A percentile compares a stretch with the other conserved stretches of the same genome.
Conservation (phyloP, 495 filamentous ascomycete species). For the Daldinia bambusicola region DNA sequence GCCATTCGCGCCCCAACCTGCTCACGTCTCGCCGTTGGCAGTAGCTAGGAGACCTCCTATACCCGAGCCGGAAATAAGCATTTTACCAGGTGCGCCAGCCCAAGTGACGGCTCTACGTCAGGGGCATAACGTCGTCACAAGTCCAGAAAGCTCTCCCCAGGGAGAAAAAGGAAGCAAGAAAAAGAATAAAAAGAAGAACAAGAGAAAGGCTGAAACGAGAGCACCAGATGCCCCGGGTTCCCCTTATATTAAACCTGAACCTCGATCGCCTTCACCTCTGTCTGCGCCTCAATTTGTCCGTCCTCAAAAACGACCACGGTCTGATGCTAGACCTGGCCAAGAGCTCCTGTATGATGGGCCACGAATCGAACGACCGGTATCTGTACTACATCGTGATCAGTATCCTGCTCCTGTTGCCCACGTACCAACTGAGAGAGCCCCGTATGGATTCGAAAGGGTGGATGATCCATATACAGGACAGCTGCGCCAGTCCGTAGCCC, state of each 20-base stretch:
- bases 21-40: conserved; percentile 80
- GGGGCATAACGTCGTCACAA: conserved; percentile 53
- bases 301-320: conserved; percentile 63
- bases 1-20: conserved; percentile 83
- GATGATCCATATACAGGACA: conserved; percentile 45
- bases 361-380: conserved; percentile 47
- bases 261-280: conserved; percentile 81
- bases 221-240: conserved; percentile 53
- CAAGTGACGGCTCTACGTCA: conserved; percentile 63
- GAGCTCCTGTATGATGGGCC: conserved; percentile 57
- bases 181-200: conserved; percentile 63
- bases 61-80: conserved; percentile 48
- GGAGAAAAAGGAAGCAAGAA: conserved; percentile 50
- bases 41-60: conserved; percentile 68
- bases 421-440: conserved; percentile 32
- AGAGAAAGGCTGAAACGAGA: conserved; percentile 58
- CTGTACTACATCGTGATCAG: conserved; percentile 34
- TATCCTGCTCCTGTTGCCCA: conserved; percentile 25
- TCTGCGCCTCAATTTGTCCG: conserved; percentile 62
- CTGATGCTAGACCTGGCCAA: conserved; percentile 56
- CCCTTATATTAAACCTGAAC: conserved; percentile 86
- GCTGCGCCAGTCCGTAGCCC: conserved; percentile 44
- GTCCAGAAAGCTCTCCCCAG: conserved; percentile 64
- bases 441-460: conserved; percentile 38
- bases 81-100: conserved; percentile 53